Conservation (phyloP, 345 rosid species). For the Bretschneidera sinensis region DNA sequence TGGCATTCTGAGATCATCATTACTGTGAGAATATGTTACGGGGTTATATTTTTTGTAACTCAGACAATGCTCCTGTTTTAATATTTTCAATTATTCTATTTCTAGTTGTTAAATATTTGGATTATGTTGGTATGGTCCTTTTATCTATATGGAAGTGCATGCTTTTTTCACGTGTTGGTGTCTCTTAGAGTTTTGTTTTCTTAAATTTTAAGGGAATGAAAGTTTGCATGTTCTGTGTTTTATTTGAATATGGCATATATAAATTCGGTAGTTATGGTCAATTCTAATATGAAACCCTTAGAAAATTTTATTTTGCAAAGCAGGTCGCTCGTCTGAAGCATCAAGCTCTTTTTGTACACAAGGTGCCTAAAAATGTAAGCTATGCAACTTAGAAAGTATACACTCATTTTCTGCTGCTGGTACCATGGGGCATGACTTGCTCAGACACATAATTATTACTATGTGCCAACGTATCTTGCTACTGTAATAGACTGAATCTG, state of each 20-base stretch:
- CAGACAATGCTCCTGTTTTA: too few relatives aligned
- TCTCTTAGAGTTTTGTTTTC: neutral
- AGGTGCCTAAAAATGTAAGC: conserved; percentile 38
- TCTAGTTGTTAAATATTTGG: neutral
- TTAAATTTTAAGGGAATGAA: neutral
- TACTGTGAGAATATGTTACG: too few relatives aligned
- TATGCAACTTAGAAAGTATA: neutral
- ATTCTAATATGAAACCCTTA: neutral
- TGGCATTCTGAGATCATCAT: too few relatives aligned
- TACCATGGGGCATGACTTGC: neutral
- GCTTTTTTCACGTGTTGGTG: neutral
- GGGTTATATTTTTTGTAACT: too few relatives aligned
- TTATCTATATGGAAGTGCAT: neutral
- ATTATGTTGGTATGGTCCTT: neutral
- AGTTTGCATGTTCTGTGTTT: neutral
- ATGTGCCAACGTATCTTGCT: neutral
- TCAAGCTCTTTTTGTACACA: conserved; percentile 51
- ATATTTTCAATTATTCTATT: neutral
- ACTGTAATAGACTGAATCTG: neutral
- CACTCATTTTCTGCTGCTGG: too few relatives aligned
- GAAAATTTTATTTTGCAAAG: conserved; percentile 9
- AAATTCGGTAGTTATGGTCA: neutral
- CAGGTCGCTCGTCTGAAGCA: conserved; percentile 66
- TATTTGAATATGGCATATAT: neutral
- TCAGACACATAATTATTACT: neutral